A percentile compares a stretch with the other conserved stretches of the same genome.
Conservation (phyloP, 148 eudicot species). For the Camellia granthamiana region DNA sequence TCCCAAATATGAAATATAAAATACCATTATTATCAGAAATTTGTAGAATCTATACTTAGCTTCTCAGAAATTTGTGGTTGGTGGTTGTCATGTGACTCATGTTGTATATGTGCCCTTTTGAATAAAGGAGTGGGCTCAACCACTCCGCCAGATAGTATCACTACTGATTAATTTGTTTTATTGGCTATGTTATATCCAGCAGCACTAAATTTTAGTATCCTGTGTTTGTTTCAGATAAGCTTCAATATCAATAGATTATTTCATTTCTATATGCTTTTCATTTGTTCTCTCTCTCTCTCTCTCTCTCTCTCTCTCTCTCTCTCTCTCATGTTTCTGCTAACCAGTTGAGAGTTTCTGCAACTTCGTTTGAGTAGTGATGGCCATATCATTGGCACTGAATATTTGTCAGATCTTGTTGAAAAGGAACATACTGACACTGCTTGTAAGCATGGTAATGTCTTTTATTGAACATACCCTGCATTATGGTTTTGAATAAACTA, state of each 20-base stretch:
- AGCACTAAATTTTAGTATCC: background rate
- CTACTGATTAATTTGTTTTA: background rate
- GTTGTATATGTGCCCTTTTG: background rate
- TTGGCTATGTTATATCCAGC: background rate
- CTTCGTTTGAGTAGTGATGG: constrained; percentile 83
- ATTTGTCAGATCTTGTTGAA: constrained; percentile 92
- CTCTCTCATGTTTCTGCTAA: background rate
- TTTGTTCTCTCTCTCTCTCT: background rate
- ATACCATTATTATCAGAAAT: background rate
- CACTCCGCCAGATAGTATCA: background rate
- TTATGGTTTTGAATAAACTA: background rate
- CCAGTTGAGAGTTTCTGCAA: constrained; percentile 39
- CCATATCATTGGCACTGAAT: constrained; percentile 76
- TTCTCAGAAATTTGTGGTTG: background rate
- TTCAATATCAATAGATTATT: background rate
- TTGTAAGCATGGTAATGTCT: constrained; percentile 67
- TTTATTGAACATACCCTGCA: background rate
- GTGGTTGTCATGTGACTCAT: background rate
- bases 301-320: background rate
- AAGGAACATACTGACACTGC: constrained; percentile 44
- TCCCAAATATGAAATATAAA: too few species aligned
- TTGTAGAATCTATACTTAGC: background rate
- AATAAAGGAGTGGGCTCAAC: background rate
- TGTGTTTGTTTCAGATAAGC: background rate
- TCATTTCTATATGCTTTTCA: constrained; percentile 4